phyloP scores from a whole-genome alignment of 345 rosid species.

The Pugionium cornutum region DNA sequence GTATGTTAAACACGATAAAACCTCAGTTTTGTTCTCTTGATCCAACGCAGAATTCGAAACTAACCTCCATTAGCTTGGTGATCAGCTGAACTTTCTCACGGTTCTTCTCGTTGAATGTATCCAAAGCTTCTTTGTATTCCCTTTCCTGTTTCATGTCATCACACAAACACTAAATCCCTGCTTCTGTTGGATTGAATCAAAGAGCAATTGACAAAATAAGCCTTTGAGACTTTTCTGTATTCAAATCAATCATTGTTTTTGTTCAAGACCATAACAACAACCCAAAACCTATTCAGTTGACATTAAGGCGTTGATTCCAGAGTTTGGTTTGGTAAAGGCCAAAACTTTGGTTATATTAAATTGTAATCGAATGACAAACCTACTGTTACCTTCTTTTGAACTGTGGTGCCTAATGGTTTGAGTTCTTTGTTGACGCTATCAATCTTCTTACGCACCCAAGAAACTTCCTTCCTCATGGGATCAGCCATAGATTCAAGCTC shows the following conservation, averaged over 20 bases:
- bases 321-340: constrained; percentile 23
- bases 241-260: background rate
- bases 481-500: constrained; percentile 88
- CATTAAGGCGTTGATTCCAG: background rate
- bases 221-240: background rate
- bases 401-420: constrained; percentile 75
- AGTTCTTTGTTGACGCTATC: constrained; percentile 87
- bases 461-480: constrained; percentile 97
- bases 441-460: constrained; percentile 76
- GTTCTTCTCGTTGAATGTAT: constrained; percentile 76
- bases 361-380: background rate
- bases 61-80: constrained; percentile 83
- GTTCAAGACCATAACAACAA: constrained; percentile 19
- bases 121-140: constrained; percentile 84
- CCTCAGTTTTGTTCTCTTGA: constrained; percentile 1
- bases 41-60: constrained; percentile 26
- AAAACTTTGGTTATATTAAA: too few species aligned
- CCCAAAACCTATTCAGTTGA: constrained; percentile 16
- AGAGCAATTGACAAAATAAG: background rate
- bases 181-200: too few species aligned
- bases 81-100: constrained; percentile 81
- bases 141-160: constrained; percentile 56
- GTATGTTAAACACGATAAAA: background rate
- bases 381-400: constrained; percentile 75
- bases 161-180: background rate